Base-by-base conservation (phyloP, 768 basidiomycete species). In the Mycena pura region DNA sequence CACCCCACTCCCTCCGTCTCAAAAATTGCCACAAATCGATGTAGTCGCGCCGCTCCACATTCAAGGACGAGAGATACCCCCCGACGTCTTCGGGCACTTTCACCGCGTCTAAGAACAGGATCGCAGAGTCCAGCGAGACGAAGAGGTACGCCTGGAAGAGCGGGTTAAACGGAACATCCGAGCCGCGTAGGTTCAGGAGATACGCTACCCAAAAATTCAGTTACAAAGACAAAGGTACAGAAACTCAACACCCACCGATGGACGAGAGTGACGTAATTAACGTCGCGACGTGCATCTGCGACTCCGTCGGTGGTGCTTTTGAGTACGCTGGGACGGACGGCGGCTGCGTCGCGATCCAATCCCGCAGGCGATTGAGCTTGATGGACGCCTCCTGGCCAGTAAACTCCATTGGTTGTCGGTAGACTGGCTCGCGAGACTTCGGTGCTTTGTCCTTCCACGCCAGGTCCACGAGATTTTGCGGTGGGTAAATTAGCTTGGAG, bases 141-240 rank as follows among this genome's bases (percentile, higher is more conserved):
- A 89, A 92, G 19, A 96, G 76, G 70, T 96, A 99, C 0, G 91
- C 85, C 50, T 91, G 91, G 78, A 97, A 96, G 9, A 99, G 84
- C 0, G 96, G 96, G 71, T 93, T 95, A 80, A 87, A 93, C 0
- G 93, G 93, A 45, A 98, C 89, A 69, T 98, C 96, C 3, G 86
- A 83, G 32, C 95, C 96, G 47, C 96, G 90, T 53, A 96, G 78
- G 70, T 99, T 99, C 31, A 98, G 79, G 3, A 92, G 69, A 79
- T 93, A 97, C 0, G 96, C 96, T 86, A 76, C 28, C 22, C 40
- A 48, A 43, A 29, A 29, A 56, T 44, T 46, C 46, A 71, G 46
- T 29, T 24, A 43, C 60, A 29, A 64, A 31, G 21, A 24, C 24
- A 15, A 24, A 38, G 43, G 6, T 34, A 28, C 3, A 8, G 15